Percentiles rank a stretch among this genome's conserved stretches.
Conservation (phyloP, 768 basidiomycete genomes). For the Phanerochaete sordida region DNA sequence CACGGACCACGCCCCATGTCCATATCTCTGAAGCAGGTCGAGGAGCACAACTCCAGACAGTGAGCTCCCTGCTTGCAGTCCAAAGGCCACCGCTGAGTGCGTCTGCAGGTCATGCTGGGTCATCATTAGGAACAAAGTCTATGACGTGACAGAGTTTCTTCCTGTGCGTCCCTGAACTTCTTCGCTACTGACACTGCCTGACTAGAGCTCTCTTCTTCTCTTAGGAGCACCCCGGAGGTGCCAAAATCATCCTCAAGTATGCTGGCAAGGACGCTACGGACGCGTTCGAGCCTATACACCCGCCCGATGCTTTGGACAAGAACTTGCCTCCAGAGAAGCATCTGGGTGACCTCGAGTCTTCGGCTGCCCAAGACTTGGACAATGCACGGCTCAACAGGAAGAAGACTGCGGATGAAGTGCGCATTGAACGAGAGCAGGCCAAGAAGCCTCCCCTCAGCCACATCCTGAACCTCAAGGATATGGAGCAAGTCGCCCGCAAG, state of each 20-base stretch:
- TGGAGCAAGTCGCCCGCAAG: constrained; percentile 76
- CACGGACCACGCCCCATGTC: constrained; percentile 15
- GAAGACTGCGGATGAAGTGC: constrained; percentile 67
- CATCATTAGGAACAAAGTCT: constrained; percentile 75
- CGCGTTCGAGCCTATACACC: constrained; percentile 80
- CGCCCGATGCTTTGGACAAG: constrained; percentile 74
- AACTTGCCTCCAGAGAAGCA: constrained; percentile 68
- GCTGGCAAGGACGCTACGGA: constrained; percentile 83
- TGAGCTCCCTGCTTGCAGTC: constrained; percentile 18
- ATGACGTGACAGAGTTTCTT: constrained; percentile 82
- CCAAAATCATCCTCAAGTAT: constrained; percentile 76
- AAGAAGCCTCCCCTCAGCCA: constrained; percentile 62
- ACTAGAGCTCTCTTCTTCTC: background rate
- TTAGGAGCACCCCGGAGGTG: constrained; percentile 79
- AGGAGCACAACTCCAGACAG: constrained; percentile 53
- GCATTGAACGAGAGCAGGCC: constrained; percentile 58
- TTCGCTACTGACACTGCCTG: background rate
- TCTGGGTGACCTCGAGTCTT: constrained; percentile 58
- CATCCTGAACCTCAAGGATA: constrained; percentile 74
- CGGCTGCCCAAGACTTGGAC: constrained; percentile 37
- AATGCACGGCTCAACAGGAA: constrained; percentile 35
- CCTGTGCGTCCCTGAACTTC: constrained; percentile 35
- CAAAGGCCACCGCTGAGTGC: background rate
- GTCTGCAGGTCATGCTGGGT: constrained; percentile 76
- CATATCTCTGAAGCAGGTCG: constrained; percentile 52